Evolutionary conservation across 2,329 filamentous ascomycete genomes (phyloP).

Genomic region (Cercospora zeina): DNA sequence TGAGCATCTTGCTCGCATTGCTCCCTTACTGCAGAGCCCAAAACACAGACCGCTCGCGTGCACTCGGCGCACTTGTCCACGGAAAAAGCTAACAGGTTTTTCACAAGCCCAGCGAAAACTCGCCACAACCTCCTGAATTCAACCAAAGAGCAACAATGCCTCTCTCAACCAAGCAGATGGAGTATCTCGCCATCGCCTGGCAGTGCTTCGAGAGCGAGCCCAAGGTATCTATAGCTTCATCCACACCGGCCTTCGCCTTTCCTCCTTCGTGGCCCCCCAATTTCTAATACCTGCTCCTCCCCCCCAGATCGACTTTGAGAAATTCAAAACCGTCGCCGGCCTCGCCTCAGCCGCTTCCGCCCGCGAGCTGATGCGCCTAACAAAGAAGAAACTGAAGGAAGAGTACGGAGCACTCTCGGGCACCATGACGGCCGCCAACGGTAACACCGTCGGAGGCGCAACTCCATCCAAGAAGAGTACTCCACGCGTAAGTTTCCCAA

Average conservation of each 20-base stretch:
- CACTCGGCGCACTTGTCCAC: not conserved
- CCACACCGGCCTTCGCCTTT: not conserved
- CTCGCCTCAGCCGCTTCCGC: slow-evolving; percentile 35
- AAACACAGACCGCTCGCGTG: not conserved
- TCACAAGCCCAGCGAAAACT: not conserved
- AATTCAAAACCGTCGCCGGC: slow-evolving; percentile 36
- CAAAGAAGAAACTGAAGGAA: slow-evolving; percentile 40
- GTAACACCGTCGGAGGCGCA: not conserved
- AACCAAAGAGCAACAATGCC: slow-evolving; percentile 27
- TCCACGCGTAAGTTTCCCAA: not conserved
- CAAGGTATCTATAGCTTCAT: slow-evolving; percentile 30
- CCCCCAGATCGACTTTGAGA: slow-evolving; percentile 39
- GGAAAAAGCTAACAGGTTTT: not conserved
- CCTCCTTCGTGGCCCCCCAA: not conserved
- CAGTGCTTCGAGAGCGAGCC: slow-evolving; percentile 40
- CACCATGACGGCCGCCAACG: slow-evolving; percentile 7
- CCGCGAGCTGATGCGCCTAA: slow-evolving; percentile 40
- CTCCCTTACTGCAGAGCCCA: not conserved
- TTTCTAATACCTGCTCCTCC: not conserved
- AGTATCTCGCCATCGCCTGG: slow-evolving; percentile 37
- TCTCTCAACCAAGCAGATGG: slow-evolving; percentile 35
- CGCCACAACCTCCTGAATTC: not conserved
- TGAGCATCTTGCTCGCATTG: not conserved
- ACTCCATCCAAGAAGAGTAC: slow-evolving; percentile 6
- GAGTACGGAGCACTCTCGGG: slow-evolving; percentile 32